These are phyloP conservation scores for Lepidium sativum DNA, from an alignment of 345 rosid species.

Conservation along the genomic window DNA sequence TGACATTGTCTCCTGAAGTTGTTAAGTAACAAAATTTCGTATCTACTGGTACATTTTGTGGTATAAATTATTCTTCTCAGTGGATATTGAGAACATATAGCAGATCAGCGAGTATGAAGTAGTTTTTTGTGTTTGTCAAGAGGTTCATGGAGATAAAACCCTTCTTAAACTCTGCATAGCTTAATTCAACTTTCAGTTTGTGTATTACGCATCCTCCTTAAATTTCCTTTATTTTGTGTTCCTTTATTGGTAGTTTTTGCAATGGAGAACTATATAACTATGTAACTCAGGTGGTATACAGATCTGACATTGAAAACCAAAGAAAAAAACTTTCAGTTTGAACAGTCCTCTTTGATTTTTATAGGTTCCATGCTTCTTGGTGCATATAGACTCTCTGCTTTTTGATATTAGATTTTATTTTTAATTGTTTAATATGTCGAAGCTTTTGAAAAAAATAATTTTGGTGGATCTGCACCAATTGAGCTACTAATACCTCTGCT, in stretches of 20 bases:
- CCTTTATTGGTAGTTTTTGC: too few relatives aligned
- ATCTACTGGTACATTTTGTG: background rate
- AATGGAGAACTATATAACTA: too few relatives aligned
- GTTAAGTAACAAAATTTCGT: background rate
- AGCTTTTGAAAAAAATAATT: background rate
- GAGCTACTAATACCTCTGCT: background rate
- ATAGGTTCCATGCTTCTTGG: background rate
- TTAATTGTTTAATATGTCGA: background rate
- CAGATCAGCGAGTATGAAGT: constrained; percentile 34
- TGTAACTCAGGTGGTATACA: too few relatives aligned
- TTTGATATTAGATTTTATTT: background rate
- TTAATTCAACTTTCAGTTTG: background rate
- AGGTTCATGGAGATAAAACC: constrained; percentile 67
- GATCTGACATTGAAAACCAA: too few relatives aligned
- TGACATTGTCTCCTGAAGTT: background rate
- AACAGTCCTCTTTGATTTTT: background rate
- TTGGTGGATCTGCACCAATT: background rate
- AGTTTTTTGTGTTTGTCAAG: constrained; percentile 55
- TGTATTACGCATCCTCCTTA: too few relatives aligned
- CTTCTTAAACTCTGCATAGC: constrained; percentile 30
- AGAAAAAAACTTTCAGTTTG: background rate
- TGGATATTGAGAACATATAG: background rate
- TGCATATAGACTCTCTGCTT: background rate
- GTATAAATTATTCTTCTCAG: background rate
- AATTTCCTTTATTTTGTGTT: too few relatives aligned